phyloP scores from a whole-genome alignment of 1,139 yeast genomes.

The Yamadazyma sp. region DNA sequence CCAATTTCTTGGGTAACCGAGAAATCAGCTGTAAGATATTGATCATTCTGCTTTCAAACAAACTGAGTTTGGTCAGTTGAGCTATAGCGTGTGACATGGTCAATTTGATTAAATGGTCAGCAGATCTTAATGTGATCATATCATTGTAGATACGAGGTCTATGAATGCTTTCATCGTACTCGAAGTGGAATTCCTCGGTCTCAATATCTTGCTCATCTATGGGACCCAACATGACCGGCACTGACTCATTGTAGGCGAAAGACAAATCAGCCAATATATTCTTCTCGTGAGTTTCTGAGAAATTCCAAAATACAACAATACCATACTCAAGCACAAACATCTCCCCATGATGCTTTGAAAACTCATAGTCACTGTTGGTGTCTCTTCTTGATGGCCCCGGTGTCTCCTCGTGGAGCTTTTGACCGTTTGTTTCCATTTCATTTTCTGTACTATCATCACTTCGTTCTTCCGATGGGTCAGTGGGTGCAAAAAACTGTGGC shows the following conservation, averaged over 20 bases:
- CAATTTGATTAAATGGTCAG: constrained; percentile 88
- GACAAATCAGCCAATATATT: constrained; percentile 90
- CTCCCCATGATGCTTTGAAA: constrained; percentile 78
- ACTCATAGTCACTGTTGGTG: constrained; percentile 31
- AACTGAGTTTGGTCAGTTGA: constrained; percentile 86
- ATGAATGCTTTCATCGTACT: constrained; percentile 75
- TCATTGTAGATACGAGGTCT: constrained; percentile 93
- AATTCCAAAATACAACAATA: constrained; percentile 96
- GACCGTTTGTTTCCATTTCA: constrained; percentile 9
- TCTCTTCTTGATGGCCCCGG: background rate
- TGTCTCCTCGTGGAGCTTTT: constrained; percentile 2
- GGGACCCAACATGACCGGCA: constrained; percentile 65
- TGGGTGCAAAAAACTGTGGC: constrained; percentile 52
- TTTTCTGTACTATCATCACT: constrained; percentile 10
- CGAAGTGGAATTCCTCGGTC: constrained; percentile 92
- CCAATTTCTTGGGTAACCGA: constrained; percentile 82
- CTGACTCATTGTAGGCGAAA: constrained; percentile 51
- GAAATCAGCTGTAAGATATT: constrained; percentile 81
- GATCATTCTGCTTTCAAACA: constrained; percentile 91
- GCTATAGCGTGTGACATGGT: constrained; percentile 97
- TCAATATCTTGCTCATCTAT: constrained; percentile 89
- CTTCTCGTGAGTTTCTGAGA: constrained; percentile 88
- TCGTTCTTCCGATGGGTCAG: constrained; percentile 14
- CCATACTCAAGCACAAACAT: constrained; percentile 89
- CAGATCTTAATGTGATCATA: constrained; percentile 85